Conservation (phyloP, 2,329 filamentous ascomycete species). For the Tolypocladium ovalisporum region DNA sequence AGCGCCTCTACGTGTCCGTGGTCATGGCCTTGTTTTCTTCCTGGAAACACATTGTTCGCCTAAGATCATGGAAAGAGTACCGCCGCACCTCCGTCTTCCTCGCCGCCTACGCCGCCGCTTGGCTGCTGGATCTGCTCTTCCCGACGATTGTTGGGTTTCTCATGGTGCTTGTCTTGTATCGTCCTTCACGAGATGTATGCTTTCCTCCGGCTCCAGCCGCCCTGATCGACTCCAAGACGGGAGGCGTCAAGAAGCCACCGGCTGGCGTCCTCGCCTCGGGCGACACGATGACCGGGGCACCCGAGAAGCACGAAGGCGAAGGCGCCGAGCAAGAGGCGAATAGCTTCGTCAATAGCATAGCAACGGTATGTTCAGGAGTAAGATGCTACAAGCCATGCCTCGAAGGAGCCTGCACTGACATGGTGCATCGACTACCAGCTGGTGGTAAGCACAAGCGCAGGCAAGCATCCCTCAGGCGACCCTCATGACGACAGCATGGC, state of each 20-base stretch:
- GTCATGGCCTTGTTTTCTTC: conserved; percentile 53
- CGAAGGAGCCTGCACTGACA: conserved; percentile 20
- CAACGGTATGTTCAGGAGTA: conserved; percentile 19
- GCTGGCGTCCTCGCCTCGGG: conserved; percentile 66
- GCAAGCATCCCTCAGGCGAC: conserved; percentile 62
- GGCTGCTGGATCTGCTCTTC: conserved; percentile 60
- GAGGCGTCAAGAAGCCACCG: conserved; percentile 66
- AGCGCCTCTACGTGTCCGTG: conserved; percentile 74
- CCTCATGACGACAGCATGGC: conserved; percentile 40
- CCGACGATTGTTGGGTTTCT: conserved; percentile 48
- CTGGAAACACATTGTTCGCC: conserved; percentile 62
- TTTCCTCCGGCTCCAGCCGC: conserved; percentile 73
- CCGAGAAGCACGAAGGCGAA: conserved; percentile 74
- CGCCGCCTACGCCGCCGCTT: conserved; percentile 48
- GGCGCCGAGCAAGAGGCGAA: conserved; percentile 74
- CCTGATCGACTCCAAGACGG: conserved; percentile 57
- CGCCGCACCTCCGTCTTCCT: conserved; percentile 55
- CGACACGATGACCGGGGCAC: conserved; percentile 69
- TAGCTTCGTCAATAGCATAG: conserved; percentile 66
- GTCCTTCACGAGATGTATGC: conserved; percentile 47
- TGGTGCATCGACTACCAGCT: conserved; percentile 32
- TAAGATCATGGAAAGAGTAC: conserved; percentile 71
- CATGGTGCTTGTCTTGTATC: conserved; percentile 56
- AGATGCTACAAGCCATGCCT: not conserved
- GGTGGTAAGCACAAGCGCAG: conserved; percentile 62